phyloP scores from a whole-genome alignment of 169 alveolate genomes.

The Eimeria acervulina region DNA sequence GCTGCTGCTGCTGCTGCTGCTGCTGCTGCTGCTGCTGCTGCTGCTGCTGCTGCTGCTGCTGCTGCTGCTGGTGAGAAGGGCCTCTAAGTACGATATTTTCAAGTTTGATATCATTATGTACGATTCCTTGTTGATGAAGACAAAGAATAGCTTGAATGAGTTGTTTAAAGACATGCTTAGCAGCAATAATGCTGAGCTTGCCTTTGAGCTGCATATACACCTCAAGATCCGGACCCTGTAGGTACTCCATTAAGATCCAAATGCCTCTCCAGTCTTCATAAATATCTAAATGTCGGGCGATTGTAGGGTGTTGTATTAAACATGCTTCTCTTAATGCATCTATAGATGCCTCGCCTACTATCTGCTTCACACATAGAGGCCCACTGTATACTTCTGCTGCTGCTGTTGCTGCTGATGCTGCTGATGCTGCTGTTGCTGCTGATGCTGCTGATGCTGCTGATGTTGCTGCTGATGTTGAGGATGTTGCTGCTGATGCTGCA shows the following conservation, averaged over 20 bases:
- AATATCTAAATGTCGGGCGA: not conserved
- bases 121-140: not conserved
- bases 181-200: not conserved
- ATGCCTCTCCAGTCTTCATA: conserved; percentile 23
- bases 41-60: conserved; percentile 8
- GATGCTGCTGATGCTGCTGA: not conserved
- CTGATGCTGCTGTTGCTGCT: not conserved
- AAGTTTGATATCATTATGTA: conserved; percentile 15
- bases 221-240: conserved; percentile 47
- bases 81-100: conserved; percentile 18
- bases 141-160: conserved; percentile 13
- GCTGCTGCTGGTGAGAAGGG: not conserved
- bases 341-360: conserved; percentile 9
- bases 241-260: conserved; percentile 33
- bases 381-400: too few species aligned
- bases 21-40: not conserved
- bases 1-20: not conserved
- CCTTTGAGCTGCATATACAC: conserved; percentile 6
- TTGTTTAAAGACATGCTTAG: conserved; percentile 1
- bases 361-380: conserved; percentile 55
- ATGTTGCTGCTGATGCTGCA: too few species aligned
- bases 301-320: not conserved
- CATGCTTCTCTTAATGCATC: conserved; percentile 31
- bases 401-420: not conserved
- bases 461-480: too few species aligned